These are phyloP conservation scores for Cladosporium sp. DNA, from an alignment of 2,329 filamentous ascomycete genomes.

Conservation along the genomic window DNA sequence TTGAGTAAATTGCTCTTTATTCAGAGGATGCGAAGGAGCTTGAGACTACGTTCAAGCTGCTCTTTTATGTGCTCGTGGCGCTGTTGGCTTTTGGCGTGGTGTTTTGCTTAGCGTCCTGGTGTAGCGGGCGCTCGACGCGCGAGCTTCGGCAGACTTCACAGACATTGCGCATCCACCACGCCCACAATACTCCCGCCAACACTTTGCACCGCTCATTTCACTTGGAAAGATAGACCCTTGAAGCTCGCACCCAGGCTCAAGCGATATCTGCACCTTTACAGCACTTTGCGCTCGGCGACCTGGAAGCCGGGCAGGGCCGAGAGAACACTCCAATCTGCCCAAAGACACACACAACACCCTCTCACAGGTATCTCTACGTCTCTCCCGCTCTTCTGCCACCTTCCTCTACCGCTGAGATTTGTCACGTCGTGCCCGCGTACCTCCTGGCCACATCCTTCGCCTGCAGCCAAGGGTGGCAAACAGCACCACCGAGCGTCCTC, in stretches of 20 bases:
- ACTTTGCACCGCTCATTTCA: background rate
- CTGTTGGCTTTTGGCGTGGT: background rate
- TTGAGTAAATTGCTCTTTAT: too few relatives aligned
- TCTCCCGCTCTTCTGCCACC: rapidly evolving
- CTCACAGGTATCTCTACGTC: background rate
- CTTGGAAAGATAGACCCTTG: background rate
- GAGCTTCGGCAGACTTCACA: background rate
- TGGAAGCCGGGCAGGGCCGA: background rate
- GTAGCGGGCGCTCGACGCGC: background rate
- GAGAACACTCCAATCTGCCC: background rate
- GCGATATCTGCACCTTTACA: background rate
- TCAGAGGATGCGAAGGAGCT: too few relatives aligned
- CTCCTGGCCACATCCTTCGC: background rate
- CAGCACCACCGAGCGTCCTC: background rate
- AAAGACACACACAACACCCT: background rate
- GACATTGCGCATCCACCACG: background rate
- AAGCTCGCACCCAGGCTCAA: too few relatives aligned
- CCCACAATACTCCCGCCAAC: background rate
- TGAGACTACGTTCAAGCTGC: background rate
- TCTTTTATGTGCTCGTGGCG: background rate
- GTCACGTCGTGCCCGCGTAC: background rate
- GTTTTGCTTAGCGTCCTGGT: background rate
- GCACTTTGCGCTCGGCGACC: background rate
- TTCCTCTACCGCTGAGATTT: background rate
- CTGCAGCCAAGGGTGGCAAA: background rate